Evolutionary conservation across 2,329 filamentous ascomycete species (phyloP), one percentile per base, ranked within the genome.

Genomic region (Trematosphaeria pertusa): DNA sequence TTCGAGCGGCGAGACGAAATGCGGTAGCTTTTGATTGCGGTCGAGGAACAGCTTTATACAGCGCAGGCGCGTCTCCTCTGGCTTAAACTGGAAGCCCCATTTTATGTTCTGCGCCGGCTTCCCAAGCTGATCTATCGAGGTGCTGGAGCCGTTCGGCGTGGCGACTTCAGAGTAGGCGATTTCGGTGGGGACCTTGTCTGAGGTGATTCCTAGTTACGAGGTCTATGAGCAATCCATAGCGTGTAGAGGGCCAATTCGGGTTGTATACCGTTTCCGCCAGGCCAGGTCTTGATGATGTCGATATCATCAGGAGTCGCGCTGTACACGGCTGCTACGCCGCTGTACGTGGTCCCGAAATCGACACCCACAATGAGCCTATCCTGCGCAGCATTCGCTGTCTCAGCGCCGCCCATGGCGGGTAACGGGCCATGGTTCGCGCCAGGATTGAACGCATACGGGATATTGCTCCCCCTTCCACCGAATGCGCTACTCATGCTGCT

Each of bases 41-140:
- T 93, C 89, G 26, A 93, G 84, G 64, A 92, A 91, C 18, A 93
- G 81, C 76, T 93, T 93, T 76, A 93, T 90, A 67, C 89, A 93
- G 9, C 88, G 85, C 20, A 93, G 79, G 15, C 88, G 82, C 35
- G 85, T 80, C 70, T 91, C 87, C 62, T 91, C 87, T 1, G 88
- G 87, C 61, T 85, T 86, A 78, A 91, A 89, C 68, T 92, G 87
- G 68, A 91, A 92, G 0, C 89, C 89, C 89, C 89, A 93, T 82
- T 87, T 87, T 41, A 77, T 71, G 7, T 50, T 55, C 53, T 55
- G 53, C 22, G 56, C 15, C 20, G 63, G 46, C 34, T 65, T 61
- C 20, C 48, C 20, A 12, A 46, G 42, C 30, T 56, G 41, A 21
- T 67, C 62, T 34, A 55, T 43, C 12, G 59, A 60, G 30, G 53